phyloP scores from a whole-genome alignment of 2,329 filamentous ascomycete genomes.

The Ascochyta clinopodiicola region DNA sequence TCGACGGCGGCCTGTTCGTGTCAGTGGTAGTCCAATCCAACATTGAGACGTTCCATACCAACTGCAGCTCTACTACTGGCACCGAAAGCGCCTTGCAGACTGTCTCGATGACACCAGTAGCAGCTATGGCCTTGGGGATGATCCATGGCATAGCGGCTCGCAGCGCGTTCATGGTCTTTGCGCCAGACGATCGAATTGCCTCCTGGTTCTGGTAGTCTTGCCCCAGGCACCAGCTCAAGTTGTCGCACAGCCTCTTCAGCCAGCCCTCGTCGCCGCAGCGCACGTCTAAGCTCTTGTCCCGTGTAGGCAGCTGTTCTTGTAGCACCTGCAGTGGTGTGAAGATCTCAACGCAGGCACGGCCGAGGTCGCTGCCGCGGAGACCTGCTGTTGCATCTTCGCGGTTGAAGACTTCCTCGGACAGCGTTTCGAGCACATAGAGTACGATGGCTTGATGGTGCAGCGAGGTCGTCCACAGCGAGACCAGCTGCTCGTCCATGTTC shows the following conservation, averaged over 20 bases:
- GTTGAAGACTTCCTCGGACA: constrained; percentile 94
- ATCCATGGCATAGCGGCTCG: constrained; percentile 86
- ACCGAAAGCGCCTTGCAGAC: constrained; percentile 50
- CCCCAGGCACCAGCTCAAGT: constrained; percentile 75
- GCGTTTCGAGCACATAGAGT: constrained; percentile 83
- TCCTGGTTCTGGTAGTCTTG: constrained; percentile 69
- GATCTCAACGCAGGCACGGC: constrained; percentile 89
- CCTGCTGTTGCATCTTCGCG: constrained; percentile 87
- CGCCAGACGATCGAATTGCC: constrained; percentile 71
- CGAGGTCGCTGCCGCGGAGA: constrained; percentile 81
- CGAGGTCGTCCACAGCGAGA: constrained; percentile 74
- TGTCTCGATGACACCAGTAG: constrained; percentile 50
- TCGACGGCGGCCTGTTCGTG: constrained; percentile 66
- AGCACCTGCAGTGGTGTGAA: constrained; percentile 83
- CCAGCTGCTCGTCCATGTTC: constrained; percentile 87
- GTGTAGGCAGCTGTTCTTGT: constrained; percentile 75
- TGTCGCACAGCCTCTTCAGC: constrained; percentile 76
- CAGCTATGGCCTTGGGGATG: constrained; percentile 79
- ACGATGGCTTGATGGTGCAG: constrained; percentile 82
- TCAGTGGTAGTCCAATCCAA: constrained; percentile 22
- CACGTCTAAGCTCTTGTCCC: constrained; percentile 72
- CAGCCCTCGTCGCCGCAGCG: constrained; percentile 85
- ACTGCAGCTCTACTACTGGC: constrained; percentile 44
- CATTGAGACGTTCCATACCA: constrained; percentile 28
- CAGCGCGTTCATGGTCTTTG: constrained; percentile 79